These are phyloP conservation scores for Aurinia saxatilis DNA, from an alignment of 345 rosid genomes.

Conservation along the genomic window DNA sequence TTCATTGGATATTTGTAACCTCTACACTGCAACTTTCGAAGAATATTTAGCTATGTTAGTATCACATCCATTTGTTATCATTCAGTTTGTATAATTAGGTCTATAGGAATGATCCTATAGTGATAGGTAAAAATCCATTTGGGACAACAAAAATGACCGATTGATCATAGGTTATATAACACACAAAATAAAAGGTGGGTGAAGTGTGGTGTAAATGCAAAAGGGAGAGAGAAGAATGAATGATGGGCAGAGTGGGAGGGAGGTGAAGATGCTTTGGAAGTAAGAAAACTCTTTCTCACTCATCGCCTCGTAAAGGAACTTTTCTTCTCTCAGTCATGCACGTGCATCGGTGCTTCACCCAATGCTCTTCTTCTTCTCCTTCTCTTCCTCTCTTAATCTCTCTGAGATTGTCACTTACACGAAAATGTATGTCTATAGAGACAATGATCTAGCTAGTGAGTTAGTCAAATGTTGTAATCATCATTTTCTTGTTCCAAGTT, in stretches of 20 bases:
- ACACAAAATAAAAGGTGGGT: background rate
- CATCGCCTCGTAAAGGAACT: slow-evolving; percentile 63
- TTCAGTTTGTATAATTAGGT: no score
- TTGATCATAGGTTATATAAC: slow-evolving; percentile 2
- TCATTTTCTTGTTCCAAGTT: background rate
- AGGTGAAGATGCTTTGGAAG: slow-evolving; percentile 33
- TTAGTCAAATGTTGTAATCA: background rate
- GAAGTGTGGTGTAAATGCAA: background rate
- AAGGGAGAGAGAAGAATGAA: background rate
- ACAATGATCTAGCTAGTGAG: background rate
- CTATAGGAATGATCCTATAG: no score
- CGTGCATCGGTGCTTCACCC: slow-evolving; percentile 52
- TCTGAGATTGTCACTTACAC: no score
- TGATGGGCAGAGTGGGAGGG: slow-evolving; percentile 21
- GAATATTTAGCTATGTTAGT: no score
- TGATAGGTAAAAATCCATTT: no score
- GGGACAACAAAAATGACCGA: no score
- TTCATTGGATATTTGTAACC: no score
- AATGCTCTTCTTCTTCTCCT: slow-evolving; percentile 37
- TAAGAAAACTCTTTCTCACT: slow-evolving; percentile 24
- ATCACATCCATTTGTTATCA: no score
- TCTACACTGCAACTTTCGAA: no score
- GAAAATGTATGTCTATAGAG: background rate
- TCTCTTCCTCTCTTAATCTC: background rate
- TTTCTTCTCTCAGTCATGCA: slow-evolving; percentile 33